These are phyloP conservation scores for Leccinum rimulosum DNA, from an alignment of 768 basidiomycete species.

Conservation along the genomic window DNA sequence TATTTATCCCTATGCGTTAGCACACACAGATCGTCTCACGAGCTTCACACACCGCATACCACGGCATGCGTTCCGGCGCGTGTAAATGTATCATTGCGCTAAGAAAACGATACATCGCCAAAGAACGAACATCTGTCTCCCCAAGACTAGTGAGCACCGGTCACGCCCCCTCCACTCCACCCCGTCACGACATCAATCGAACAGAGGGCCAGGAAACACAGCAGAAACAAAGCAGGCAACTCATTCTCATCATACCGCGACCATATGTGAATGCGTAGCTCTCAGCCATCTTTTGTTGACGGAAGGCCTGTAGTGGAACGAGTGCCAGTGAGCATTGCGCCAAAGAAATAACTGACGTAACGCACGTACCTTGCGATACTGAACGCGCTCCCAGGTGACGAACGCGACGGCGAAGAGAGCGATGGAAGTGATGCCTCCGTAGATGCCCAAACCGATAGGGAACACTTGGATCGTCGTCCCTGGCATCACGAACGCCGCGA, in stretches of 20 bases:
- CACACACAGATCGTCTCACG: neutral
- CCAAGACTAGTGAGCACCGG: neutral
- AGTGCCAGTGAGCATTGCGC: neutral
- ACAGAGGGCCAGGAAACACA: neutral
- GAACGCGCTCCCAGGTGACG: conserved; percentile 85
- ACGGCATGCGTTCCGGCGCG: conserved; percentile 8
- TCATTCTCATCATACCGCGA: conserved; percentile 36
- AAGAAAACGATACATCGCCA: conserved; percentile 1
- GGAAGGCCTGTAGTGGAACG: conserved; percentile 54
- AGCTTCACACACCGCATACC: neutral
- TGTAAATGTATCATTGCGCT: neutral
- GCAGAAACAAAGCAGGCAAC: neutral
- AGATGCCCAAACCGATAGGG: conserved; percentile 81
- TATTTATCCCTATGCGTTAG: neutral
- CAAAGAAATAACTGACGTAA: neutral
- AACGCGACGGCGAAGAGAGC: conserved; percentile 77
- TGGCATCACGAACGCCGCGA: conserved; percentile 56
- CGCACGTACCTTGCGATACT: conserved; percentile 71
- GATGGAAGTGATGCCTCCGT: conserved; percentile 82
- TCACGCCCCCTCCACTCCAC: neutral
- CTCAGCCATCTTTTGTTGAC: conserved; percentile 71
- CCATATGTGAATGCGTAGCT: conserved; percentile 59
- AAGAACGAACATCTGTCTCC: conserved; percentile 5
- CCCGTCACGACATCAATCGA: neutral
- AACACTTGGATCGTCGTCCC: conserved; percentile 73